phyloP scores from a whole-genome alignment of 164 flowering plant genomes.

The Vitis cinerea region DNA sequence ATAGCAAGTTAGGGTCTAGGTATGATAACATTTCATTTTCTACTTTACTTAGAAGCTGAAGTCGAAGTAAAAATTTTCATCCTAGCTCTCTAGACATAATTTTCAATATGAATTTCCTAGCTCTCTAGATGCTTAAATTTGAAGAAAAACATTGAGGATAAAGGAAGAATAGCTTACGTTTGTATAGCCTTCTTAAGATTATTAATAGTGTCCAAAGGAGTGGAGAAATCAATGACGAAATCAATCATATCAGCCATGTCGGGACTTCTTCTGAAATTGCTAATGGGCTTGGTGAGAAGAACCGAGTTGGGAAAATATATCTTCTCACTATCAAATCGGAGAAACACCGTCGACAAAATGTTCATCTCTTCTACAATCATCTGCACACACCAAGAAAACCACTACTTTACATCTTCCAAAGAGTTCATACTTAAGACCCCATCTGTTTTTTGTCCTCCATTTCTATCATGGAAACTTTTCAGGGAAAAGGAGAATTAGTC shows the following conservation, averaged over 20 bases:
- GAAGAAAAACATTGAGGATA: neutral
- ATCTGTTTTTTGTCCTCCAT: no score
- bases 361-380: conserved; percentile 76
- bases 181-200: conserved; percentile 40
- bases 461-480: no score
- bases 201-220: conserved; percentile 25
- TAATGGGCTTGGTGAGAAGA: conserved; percentile 32
- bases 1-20: no score
- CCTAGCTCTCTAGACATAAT: no score
- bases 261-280: conserved; percentile 40
- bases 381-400: conserved; percentile 24
- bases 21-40: no score
- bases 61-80: no score
- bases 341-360: conserved; percentile 54
- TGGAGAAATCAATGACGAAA: conserved; percentile 28
- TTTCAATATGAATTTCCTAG: neutral
- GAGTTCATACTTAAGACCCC: no score
- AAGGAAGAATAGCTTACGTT: conserved; percentile 24
- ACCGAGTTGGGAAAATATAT: conserved; percentile 34
- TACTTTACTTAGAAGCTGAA: no score
- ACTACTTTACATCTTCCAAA: no score
- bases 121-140: neutral
- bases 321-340: conserved; percentile 35
- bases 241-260: conserved; percentile 35
- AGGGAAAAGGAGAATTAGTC: no score